Conservation (phyloP, 225 moss, liverwort and hornwort genomes). For the Physcomitrium patens region DNA sequence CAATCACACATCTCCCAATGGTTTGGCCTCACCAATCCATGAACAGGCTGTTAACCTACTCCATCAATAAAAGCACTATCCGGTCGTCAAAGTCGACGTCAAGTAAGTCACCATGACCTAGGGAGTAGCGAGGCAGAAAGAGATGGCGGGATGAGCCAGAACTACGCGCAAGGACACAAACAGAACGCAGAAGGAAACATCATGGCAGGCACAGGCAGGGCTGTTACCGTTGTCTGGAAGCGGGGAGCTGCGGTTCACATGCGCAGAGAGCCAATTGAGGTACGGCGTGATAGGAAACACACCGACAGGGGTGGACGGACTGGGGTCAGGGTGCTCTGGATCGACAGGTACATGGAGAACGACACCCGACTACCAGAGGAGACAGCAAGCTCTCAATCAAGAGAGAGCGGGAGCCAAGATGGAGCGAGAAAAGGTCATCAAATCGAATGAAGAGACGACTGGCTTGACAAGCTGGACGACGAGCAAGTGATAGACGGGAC, state of each 20-base stretch:
- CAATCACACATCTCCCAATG: neutral
- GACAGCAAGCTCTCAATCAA: no score
- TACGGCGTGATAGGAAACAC: neutral
- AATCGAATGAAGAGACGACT: no score
- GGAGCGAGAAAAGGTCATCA: no score
- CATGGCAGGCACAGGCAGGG: conserved; percentile 35
- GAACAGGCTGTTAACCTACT: neutral
- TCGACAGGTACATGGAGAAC: no score
- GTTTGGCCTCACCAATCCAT: conserved; percentile 6
- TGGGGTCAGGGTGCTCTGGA: no score
- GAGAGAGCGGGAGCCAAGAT: no score
- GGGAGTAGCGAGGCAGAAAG: conserved; percentile 18
- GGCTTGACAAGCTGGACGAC: no score
- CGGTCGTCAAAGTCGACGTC: conserved; percentile 10
- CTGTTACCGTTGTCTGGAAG: conserved; percentile 51
- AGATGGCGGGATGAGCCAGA: conserved; percentile 26
- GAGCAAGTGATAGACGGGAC: neutral
- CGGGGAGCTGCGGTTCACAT: conserved; percentile 41
- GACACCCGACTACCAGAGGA: no score
- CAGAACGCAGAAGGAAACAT: conserved; percentile 21
- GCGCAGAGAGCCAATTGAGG: conserved; percentile 27
- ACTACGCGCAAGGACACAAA: conserved; percentile 31
- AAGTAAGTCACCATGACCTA: neutral
- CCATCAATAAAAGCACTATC: conserved; percentile 12
- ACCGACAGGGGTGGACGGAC: no score